Evolutionary conservation across 2,329 filamentous ascomycete genomes (phyloP).

Genomic region (Ilyonectria destructans): DNA sequence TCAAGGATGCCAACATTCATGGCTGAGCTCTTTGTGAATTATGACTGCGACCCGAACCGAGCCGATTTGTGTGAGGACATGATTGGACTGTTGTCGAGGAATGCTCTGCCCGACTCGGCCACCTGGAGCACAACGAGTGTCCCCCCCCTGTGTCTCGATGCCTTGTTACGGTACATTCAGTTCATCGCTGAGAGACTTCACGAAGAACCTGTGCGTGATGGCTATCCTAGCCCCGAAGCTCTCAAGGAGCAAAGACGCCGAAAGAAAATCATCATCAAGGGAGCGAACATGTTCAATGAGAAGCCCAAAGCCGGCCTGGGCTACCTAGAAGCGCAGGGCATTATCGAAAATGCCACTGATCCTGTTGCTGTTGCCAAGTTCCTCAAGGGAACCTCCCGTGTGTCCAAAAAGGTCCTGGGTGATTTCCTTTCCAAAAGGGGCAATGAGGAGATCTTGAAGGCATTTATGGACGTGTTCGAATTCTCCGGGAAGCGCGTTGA

Average conservation of each 20-base stretch:
- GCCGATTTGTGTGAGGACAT: slow-evolving; percentile 96
- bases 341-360: slow-evolving; percentile 84
- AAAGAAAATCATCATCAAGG: slow-evolving; percentile 92
- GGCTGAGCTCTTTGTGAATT: slow-evolving; percentile 96
- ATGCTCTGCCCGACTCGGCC: slow-evolving; percentile 95
- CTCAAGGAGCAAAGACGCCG: slow-evolving; percentile 82
- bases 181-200: slow-evolving; percentile 91
- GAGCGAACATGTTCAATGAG: slow-evolving; percentile 94
- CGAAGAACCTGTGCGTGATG: slow-evolving; percentile 75
- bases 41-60: slow-evolving; percentile 94
- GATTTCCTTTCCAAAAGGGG: slow-evolving; percentile 94
- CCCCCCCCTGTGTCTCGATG: slow-evolving; percentile 93
- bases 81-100: slow-evolving; percentile 91
- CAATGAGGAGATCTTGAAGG: slow-evolving; percentile 87
- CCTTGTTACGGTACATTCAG: slow-evolving; percentile 90
- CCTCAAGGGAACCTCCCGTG: slow-evolving; percentile 86
- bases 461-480: slow-evolving; percentile 90
- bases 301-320: slow-evolving; percentile 91
- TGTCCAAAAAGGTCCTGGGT: slow-evolving; percentile 92
- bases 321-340: slow-evolving; percentile 87
- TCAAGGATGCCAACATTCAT: slow-evolving; percentile 95
- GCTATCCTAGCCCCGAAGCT: slow-evolving; percentile 75
- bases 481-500: slow-evolving; percentile 91
- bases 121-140: slow-evolving; percentile 99
- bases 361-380: slow-evolving; percentile 88